Evolutionary conservation across 1,284 basidiomycete genomes (phyloP), one percentile per base, ranked within the genome.

Genomic region (Coriolopsis trogii): DNA sequence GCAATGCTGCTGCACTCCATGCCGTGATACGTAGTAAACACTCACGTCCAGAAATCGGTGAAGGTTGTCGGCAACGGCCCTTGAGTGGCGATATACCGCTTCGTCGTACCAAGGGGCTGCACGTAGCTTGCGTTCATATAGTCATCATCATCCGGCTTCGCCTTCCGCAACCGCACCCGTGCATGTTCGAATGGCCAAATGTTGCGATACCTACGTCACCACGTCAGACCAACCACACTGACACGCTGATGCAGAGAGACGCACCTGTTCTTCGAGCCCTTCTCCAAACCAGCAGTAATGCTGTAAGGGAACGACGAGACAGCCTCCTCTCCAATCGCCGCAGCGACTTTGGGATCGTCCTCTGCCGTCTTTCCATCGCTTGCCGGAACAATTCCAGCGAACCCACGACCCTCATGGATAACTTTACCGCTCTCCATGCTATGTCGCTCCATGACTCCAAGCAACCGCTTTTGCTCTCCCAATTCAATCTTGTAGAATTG

Each of bases 131-230:
- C 94, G 65, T 98, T 97, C 70, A 97, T 88, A 67, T 98, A 98
- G 66, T 97, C 95, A 41, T 81, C 81, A 50, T 91, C 89, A 46
- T 81, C 80, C 64, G 74, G 59, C 30, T 60, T 62, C 30, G 57
- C 66, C 20, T 73, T 71, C 8, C 80, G 79, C 20, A 97, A 73
- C 36, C 86, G 80, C 3, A 96, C 93, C 21, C 93, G 86, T 13
- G 91, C 87, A 66, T 95, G 92, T 65, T 97, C 95, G 64, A 95
- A 98, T 0, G 95, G 95, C 95, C 95, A 98, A 49, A 98, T 96
- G 66, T 98, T 92, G 33, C 82, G 82, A 70, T 91, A 91, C 64
- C 94, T 95, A n/a, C n/a, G 68, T 69, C 21, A 2, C 6, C 29
- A 21, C 28, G 1, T 18, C 24, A n/a, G 31, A n/a, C n/a, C n/a